Evolutionary conservation across 208 protist genomes (phyloP), one percentile per base, ranked within the genome.

Genomic region (Vickermania ingenoplastis): DNA sequence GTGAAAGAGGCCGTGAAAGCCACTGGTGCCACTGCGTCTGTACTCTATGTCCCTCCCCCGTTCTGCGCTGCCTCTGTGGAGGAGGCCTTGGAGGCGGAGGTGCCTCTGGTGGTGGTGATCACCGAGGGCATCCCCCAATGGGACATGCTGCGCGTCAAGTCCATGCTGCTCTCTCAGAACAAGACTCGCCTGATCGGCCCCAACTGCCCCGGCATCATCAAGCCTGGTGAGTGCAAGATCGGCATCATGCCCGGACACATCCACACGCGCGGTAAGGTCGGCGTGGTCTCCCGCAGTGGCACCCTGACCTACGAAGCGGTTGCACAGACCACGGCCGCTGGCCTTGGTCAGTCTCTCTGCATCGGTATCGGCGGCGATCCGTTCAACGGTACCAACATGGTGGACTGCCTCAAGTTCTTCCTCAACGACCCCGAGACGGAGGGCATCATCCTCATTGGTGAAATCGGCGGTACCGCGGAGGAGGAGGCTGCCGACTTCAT

Each of bases 181-280:
- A 97, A 97, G 73, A 96, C 91, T 24, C 77, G 97, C 28, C 78
- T 99, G 27, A 98, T 99, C 72, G 97, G 97, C 26, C 97, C 97
- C 63, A 99, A 99, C 92, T 99, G 98, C 77, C 97, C 97, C 45
- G 97, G 97, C 70, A 96, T 99, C 77, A 99, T 99, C 66, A 91
- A 93, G 73, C 98, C 98, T 31, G 97, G 79, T 17, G 97, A 99
- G 76, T 99, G 97, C 88, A 99, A 99, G 76, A 99, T 99, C 72
- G 98, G 98, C 72, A 99, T 99, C 73, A 99, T 99, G 97, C 98
- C 98, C 69, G 98, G 98, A 48, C 92, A 99, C 80, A 99, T 99
- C 75, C 97, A 99, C 87, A 86, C 78, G 69, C 80, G 81, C 63
- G 98, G 98, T 41, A 98, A 95, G 60, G 99, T 99, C 70, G 98